Conservation (phyloP, 306 rosid genomes). For the Medicago ruthenica region DNA sequence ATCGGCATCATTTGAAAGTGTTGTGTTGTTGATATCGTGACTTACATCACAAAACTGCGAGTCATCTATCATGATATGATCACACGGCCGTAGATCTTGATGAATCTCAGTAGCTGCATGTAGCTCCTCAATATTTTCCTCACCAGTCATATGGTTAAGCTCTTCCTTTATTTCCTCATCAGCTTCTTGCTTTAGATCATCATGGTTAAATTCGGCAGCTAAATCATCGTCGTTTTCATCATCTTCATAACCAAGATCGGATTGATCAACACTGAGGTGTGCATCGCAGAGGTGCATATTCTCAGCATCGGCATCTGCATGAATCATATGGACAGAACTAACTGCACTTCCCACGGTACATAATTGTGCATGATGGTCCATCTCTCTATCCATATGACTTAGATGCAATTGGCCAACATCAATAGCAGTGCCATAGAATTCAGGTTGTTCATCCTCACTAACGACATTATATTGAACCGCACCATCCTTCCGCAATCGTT, state of each 20-base stretch:
- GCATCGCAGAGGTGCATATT: slow-evolving; percentile 64
- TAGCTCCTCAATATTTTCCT: slow-evolving; percentile 53
- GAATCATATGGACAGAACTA: slow-evolving; percentile 59
- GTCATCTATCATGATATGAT: slow-evolving; percentile 43
- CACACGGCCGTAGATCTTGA: slow-evolving; percentile 43
- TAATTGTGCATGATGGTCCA: slow-evolving; percentile 57
- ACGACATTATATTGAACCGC: slow-evolving; percentile 54
- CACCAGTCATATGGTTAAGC: slow-evolving; percentile 53
- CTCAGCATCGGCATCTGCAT: slow-evolving; percentile 57
- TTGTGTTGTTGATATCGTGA: slow-evolving; percentile 41
- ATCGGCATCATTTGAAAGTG: slow-evolving; percentile 42
- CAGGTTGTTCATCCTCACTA: slow-evolving; percentile 87
- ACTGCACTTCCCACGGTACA: slow-evolving; percentile 59
- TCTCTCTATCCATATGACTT: slow-evolving; percentile 59
- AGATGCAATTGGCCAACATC: slow-evolving; percentile 63
- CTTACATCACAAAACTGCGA: slow-evolving; percentile 43
- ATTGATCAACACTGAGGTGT: slow-evolving; percentile 64
- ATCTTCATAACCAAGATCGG: slow-evolving; percentile 55
- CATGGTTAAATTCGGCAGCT: slow-evolving; percentile 48
- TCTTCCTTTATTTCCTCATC: slow-evolving; percentile 66
- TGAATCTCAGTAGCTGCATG: slow-evolving; percentile 48
- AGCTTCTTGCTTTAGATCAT: slow-evolving; percentile 57
- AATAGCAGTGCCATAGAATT: slow-evolving; percentile 65
- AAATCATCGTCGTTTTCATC: slow-evolving; percentile 52
- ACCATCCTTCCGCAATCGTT: slow-evolving; percentile 83